Base-by-base conservation (phyloP, 805 yeast genomes). In the Yamadazyma laniorum region DNA sequence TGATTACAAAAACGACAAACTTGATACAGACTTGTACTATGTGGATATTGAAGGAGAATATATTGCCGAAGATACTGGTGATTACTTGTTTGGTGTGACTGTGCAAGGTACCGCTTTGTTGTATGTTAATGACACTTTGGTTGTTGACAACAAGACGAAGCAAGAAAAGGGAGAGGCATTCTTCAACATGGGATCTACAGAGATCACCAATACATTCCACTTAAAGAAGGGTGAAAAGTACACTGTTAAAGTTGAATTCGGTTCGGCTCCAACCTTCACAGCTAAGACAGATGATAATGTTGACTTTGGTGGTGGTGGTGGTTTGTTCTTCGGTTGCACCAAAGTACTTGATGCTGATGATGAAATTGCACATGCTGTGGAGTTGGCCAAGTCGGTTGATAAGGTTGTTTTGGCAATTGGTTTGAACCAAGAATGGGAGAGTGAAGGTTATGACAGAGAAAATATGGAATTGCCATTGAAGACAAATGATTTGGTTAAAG, bases 101-200 rank as follows among this genome's bases (percentile, higher is more conserved):
- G 74, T 70, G 19, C 49, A 60, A 37, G 85, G 85, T 19, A 75
- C 82, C 25, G 82, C 78, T 17, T 68, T 69, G 49, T 47, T 80
- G 25, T 80, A 64, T 47, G 56, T 79, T 33, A 67, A 80, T 48
- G 82, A 58, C 42, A 49, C 71, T 49, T 58, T 77, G 43, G 61
- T 80, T 29, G 72, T 77, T 30, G 83, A 80, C 53, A 78, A 79
- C 59, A 70, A 66, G 48, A 72, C 77, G 29, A 53, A 66, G 19
- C 85, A 80, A 60, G 57, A 44, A 5, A 53, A 48, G 17, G 85
- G 83, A 12, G 51, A 56, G 14, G 56, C 72, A 3, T 79, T 77
- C 61, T 75, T 75, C 52, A 53, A 59, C 38, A 67, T 72, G 12
- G 54, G 64, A 40, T 82, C 82, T 28, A 67, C 82, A 16, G 55